Percentiles rank a stretch among this genome's conserved stretches.
Conservation (phyloP, 805 yeast genomes). For the Candida ovalis region DNA sequence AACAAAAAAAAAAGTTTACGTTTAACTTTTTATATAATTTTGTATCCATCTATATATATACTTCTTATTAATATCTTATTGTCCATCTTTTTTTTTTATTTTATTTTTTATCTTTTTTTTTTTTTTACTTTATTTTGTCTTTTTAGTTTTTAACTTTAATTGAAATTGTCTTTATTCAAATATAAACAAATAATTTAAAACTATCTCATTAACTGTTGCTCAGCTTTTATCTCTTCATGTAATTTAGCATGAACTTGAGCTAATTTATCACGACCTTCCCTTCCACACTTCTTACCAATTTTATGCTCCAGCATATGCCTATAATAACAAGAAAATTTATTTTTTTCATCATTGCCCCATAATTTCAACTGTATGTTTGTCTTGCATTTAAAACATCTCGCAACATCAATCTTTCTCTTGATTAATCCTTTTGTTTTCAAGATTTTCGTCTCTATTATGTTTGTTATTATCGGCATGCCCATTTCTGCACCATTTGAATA, state of each 20-base stretch:
- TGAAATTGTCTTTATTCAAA: no score
- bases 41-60: no score
- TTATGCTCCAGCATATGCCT: slow-evolving; percentile 18
- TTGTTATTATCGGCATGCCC: slow-evolving; percentile 18
- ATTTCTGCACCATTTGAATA: slow-evolving; percentile 22
- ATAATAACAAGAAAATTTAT: slow-evolving; percentile 16
- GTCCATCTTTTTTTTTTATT: no score
- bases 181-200: no score
- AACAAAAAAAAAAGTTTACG: no score
- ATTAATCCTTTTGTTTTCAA: slow-evolving; percentile 16
- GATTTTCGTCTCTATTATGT: slow-evolving; percentile 17
- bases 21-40: no score
- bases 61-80: not conserved
- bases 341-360: slow-evolving; percentile 9
- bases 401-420: slow-evolving; percentile 17
- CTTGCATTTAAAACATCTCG: slow-evolving; percentile 13
- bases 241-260: not conserved
- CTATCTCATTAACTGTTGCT: not conserved
- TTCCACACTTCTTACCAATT: slow-evolving; percentile 2
- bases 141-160: not conserved
- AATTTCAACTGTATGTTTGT: slow-evolving; percentile 12
- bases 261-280: not conserved
- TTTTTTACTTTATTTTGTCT: no score
- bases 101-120: no score
- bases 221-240: not conserved